Evolutionary conservation across 176 grass and related monocot species (phyloP), one percentile per base, ranked within the genome.

Genomic region (Carex kokanica): DNA sequence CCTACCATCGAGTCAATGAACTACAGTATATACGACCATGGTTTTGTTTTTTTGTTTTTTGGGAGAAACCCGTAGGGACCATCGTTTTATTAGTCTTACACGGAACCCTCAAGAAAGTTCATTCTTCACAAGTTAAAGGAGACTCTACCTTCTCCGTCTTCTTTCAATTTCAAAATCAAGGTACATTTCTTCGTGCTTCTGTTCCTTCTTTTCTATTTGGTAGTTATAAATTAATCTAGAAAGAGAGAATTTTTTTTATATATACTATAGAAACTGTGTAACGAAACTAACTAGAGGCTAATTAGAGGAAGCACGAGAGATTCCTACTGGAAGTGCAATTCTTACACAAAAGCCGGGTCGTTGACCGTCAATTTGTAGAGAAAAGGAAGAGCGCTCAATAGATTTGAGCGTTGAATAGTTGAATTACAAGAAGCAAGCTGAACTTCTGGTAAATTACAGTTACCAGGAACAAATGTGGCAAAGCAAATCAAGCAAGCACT

Each of bases 381-480:
- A 77, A 77, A 55, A n/a, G 5, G 23, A 55, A 77, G 72, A 77
- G 24, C n/a, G 54, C 29, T 77, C 25, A 55, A 54, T 77, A 77
- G 72, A 77, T 77, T n/a, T n/a, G n/a, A n/a, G n/a, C n/a, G n/a
- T n/a, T n/a, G n/a, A n/a, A n/a, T n/a, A n/a, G n/a, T n/a, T 55
- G 23, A 77, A 27, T 55, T 77, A 55, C 23, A 17, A 7, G 24
- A 54, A 75, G 49, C 12, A 54, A 75, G 49, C 12, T 55, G 72
- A 4, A 14, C 14, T 75, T 75, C 12, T 31, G 47, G 45, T 54
- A 38, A 82, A 27, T 64, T 82, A 29, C 18, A 82, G 21, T 61
- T 64, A 45, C n/a, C n/a, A n/a, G n/a, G n/a, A 21, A 52, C 20
- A 80, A 88, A 89, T 90, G 88, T 87, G 79, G 89, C 84, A 85